Base-by-base conservation (phyloP, 1,139 yeast genomes). In the Casaregolazyma suthepensis region DNA sequence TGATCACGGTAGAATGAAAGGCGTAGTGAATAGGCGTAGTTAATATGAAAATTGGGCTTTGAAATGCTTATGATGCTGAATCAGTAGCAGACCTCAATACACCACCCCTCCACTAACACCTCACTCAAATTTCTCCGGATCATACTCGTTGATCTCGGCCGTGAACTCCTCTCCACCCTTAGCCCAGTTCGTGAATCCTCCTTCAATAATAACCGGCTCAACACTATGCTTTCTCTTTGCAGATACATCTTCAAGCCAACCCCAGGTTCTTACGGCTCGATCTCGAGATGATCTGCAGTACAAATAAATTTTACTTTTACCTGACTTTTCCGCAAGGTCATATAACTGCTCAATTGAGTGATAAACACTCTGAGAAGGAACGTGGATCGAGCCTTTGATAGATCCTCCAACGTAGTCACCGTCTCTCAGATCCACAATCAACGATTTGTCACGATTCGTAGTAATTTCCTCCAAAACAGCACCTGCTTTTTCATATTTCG, bases 311-410 rank as follows among this genome's bases (percentile, higher is more conserved):
- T 56, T 54, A 43, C 57, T 54, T 46, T 59, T 61, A 13, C 64
- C 63, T 9, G 62, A 52, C 10, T 52, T 52, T 19, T 59, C 61
- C 37, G 59, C 60, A 31, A 61, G 49, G 2, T 58, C 56, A 48
- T 63, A 62, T n/a, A 63, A 48, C 26, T 55, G 59, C 0, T 53
- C 57, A 23, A 61, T 53, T 9, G 63, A 57, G 45, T 57, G 48
- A 43, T 57, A 55, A 15, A 62, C 55, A 42, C 63, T 58, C 54
- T 61, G 64, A 18, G 65, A 64, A 18, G 66, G 66, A n/a, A 63
- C 51, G 51, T 63, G 60, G 38, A 60, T 52, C 2, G 66, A 63
- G 0, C 63, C 62, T 42, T 60, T 54, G 54, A 63, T 60, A 38
- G 59, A 56, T 19, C 66, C 66, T 3, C 65, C 64, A 17, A 56